Evolutionary conservation across 2,329 filamentous ascomycete species (phyloP), one percentile per base, ranked within the genome.

Genomic region (Fusarium musae): DNA sequence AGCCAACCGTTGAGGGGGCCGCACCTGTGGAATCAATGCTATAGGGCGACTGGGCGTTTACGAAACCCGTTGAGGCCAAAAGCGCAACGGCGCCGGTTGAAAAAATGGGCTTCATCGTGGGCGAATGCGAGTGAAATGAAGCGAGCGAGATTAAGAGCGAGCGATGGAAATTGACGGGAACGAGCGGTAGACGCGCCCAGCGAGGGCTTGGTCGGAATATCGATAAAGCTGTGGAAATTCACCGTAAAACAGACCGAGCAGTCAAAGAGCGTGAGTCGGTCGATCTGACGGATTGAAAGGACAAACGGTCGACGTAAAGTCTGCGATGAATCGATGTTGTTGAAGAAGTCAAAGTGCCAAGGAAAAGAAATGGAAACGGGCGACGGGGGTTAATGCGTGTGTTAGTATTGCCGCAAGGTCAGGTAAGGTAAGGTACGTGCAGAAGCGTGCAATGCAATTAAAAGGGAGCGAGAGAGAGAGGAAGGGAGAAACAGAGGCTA

Each of bases 311-410:
- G 63, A 72, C 62, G 71, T 68, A 58, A 61, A 59, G 62, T 70
- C 66, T 52, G 59, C 62, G 53, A 62, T 69, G 66, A 49, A 59
- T 42, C 40, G 49, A 68, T 77, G 75, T 72, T 77, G 73, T 73
- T 76, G 75, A 68, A 69, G 70, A 67, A 70, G 69, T 61, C 49
- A 73, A 74, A 66, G 70, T 74, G 75, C 73, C 75, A 77, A 76
- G 75, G 69, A 76, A 74, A 69, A 59, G 65, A 69, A 69, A 69
- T 59, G 59, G 66, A 59, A 66, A 77, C 69, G 53, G 69, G 63
- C 23, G 67, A 69, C 47, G 69, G 69, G 68, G 72, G 63, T 49
- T 46, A 62, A 62, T 66, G 52, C 47, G 66, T 13, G 49, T 32
- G 49, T 26, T 36, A 46, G 34, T 53, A 58, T 37, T 52, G 39